Base-by-base conservation (phyloP, 2,329 filamentous ascomycete genomes). In the Talaromyces albobiverticillius region DNA sequence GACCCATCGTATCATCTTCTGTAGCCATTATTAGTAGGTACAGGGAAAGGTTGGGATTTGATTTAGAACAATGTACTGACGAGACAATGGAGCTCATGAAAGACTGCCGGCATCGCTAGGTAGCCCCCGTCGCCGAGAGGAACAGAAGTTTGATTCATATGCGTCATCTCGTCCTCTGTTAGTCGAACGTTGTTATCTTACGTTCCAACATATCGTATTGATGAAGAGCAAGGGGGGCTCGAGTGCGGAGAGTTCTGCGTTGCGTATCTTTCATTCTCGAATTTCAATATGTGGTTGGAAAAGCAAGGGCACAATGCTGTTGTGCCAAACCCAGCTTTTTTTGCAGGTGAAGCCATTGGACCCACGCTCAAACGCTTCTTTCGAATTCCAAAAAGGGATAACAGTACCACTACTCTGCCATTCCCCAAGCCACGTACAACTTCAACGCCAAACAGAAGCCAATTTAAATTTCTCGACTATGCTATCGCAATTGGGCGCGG, bases 211-310 rank as follows among this genome's bases (percentile, higher is more conserved):
- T 61, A 54, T 53, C 55, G 51, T 13, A 29, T 41, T 22, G 48
- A 25, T 29, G 26, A 45, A 26, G 22, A 45, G 3, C 38, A 57
- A 16, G 62, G 60, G 1, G 48, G 56, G 13, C 53, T 61, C 1
- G 54, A 61, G 34, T 64, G 61, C 22, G 62, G 61, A 41, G 62
- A 61, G 32, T 51, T 62, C 8, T 62, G 61, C 45, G 48, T 64
- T 54, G 25, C 56, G n/a, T 62, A 62, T 51, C 56, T 62, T 3
- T 61, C 61, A 18, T 62, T 64, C 51, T 56, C 57, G 1, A 53
- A 62, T 40, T 64, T 64, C 32, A 50, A 50, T 46, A 55, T 61
- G 34, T 54, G 58, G 25, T 8, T 62, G 10, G 25, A 18, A 18
- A 55, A 22, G 23, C 25, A 16, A 26, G 25, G n/a, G 7, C 32